These are phyloP conservation scores for Fusarium veterinarium DNA, from an alignment of 2,329 filamentous ascomycete genomes.

Conservation along the genomic window DNA sequence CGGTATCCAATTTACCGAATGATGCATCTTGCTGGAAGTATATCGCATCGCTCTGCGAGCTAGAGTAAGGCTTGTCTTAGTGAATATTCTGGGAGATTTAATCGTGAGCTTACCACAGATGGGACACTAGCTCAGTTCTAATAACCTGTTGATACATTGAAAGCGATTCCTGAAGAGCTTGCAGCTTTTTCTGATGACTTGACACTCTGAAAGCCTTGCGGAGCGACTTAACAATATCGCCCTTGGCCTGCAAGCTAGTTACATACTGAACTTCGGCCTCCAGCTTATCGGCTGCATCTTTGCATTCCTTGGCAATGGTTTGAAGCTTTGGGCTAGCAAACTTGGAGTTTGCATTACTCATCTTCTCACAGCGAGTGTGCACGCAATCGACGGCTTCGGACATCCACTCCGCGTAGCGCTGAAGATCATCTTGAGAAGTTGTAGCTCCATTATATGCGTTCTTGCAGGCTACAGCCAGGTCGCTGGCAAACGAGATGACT, in stretches of 20 bases:
- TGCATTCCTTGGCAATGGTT: not conserved
- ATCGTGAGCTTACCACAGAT: not conserved
- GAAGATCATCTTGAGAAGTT: not conserved
- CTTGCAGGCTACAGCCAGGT: not conserved
- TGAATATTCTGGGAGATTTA: too few species aligned
- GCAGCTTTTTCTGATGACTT: fast-evolving
- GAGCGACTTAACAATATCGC: fast-evolving
- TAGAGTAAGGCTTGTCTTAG: fast-evolving
- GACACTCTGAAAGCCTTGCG: fast-evolving
- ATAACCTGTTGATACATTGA: fast-evolving
- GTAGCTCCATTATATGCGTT: slow-evolving; percentile 3
- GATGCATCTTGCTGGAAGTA: fast-evolving
- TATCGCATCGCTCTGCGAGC: not conserved
- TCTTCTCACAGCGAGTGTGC: not conserved
- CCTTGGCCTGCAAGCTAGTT: fast-evolving
- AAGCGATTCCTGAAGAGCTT: fast-evolving
- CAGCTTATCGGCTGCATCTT: not conserved
- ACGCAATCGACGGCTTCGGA: not conserved
- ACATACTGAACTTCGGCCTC: fast-evolving
- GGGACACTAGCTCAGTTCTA: fast-evolving
- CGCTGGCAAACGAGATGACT: slow-evolving; percentile 17
- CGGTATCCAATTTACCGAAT: not conserved
- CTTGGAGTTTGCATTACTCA: fast-evolving
- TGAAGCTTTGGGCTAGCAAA: not conserved
- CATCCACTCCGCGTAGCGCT: not conserved